phyloP scores from a whole-genome alignment of 2,329 filamentous ascomycete genomes.

The Colletotrichum sp. region DNA sequence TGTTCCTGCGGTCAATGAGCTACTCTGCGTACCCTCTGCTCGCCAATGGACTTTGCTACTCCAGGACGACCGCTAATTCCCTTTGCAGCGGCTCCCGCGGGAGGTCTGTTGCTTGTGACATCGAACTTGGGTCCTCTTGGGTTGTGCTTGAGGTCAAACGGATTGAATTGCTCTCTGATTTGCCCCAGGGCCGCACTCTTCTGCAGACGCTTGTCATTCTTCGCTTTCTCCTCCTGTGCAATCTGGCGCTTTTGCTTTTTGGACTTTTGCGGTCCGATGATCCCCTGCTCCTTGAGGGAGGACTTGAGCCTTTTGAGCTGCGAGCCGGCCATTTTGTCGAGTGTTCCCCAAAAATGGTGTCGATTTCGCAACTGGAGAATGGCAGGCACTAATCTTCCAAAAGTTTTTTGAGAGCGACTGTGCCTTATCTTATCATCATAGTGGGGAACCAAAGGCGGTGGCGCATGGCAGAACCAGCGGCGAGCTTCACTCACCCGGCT shows the following conservation, averaged over 20 bases:
- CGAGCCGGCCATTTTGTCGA: conserved; percentile 80
- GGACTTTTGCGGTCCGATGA: conserved; percentile 89
- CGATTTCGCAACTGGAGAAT: background rate
- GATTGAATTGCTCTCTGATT: conserved; percentile 97
- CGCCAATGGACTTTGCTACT: conserved; percentile 82
- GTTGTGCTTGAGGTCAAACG: conserved; percentile 90
- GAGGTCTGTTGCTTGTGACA: conserved; percentile 71
- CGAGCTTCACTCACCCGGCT: background rate
- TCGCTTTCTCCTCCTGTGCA: conserved; percentile 68
- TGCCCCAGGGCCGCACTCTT: conserved; percentile 78
- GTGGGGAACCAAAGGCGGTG: conserved; percentile 24
- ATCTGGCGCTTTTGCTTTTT: conserved; percentile 90
- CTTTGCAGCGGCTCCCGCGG: conserved; percentile 55
- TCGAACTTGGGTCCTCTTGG: conserved; percentile 83
- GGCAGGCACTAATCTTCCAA: conserved; percentile 8
- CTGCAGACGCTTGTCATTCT: conserved; percentile 75
- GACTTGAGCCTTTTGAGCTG: conserved; percentile 96
- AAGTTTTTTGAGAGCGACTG: conserved; percentile 25
- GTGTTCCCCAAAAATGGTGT: background rate
- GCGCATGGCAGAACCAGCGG: conserved; percentile 21
- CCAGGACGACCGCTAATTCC: conserved; percentile 77
- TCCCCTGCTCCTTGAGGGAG: conserved; percentile 86
- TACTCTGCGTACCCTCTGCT: conserved; percentile 70
- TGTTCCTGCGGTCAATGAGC: conserved; percentile 14
- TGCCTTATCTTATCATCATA: conserved; percentile 29